Conservation (phyloP, 495 filamentous ascomycete genomes). For the Podospora bellae-mahoneyi region DNA sequence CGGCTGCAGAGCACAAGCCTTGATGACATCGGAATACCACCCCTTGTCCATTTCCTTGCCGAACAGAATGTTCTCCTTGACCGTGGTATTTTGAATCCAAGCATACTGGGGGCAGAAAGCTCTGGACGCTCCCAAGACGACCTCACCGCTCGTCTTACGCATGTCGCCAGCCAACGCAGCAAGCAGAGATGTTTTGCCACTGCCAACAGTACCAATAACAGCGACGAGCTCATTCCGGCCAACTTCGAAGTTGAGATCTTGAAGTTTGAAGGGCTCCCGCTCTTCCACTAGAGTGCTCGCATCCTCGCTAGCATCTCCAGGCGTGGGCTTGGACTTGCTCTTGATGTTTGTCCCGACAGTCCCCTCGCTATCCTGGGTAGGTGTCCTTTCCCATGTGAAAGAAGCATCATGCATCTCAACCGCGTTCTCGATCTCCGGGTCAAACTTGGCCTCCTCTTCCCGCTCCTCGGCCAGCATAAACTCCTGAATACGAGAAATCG, state of each 20-base stretch:
- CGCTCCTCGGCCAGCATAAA: conserved; percentile 84
- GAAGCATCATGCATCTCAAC: conserved; percentile 67
- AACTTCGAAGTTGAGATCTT: conserved; percentile 68
- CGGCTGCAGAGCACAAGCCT: conserved; percentile 62
- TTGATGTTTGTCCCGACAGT: conserved; percentile 34
- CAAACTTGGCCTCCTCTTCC: conserved; percentile 64
- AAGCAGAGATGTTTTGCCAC: conserved; percentile 87
- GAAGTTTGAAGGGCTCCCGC: conserved; percentile 75
- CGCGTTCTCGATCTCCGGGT: conserved; percentile 61
- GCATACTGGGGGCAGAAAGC: conserved; percentile 95
- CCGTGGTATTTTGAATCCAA: conserved; percentile 92
- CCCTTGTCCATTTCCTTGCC: conserved; percentile 67
- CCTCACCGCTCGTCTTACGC: conserved; percentile 70
- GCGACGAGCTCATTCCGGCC: conserved; percentile 82
- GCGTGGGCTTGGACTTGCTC: conserved; percentile 36
- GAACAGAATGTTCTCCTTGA: conserved; percentile 87
- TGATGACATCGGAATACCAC: conserved; percentile 62
- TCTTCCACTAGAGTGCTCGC: conserved; percentile 54
- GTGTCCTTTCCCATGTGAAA: conserved; percentile 90
- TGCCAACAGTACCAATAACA: conserved; percentile 87
- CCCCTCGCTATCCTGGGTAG: conserved; percentile 56
- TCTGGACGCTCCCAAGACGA: conserved; percentile 70
- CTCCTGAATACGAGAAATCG: conserved; percentile 77
- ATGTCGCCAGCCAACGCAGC: conserved; percentile 92
- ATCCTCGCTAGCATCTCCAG: conserved; percentile 41